Base-by-base conservation (phyloP, 2,329 filamentous ascomycete species). In the Pleurostoma richardsiae region DNA sequence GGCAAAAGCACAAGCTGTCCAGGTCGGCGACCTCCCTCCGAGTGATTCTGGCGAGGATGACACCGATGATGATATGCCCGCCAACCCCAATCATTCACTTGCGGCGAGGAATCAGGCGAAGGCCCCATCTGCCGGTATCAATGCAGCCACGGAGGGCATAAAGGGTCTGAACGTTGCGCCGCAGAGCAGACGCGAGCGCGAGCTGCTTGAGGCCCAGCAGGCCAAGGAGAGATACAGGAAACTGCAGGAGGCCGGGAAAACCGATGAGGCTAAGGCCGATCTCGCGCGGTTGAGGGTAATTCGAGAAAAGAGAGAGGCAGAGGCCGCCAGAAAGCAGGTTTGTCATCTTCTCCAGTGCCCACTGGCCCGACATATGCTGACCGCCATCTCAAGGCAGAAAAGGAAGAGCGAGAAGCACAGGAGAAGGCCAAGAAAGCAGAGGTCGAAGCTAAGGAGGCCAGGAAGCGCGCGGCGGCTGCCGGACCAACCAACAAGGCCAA, bases 231-330 rank as follows among this genome's bases (percentile, higher is more conserved):
- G 84, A 56, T 96, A 96, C 63, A 81, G 90, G 74, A 95, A 95
- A 71, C 68, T 96, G 58, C 92, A 96, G 61, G 88, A 90, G 48
- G 87, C 90, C 62, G 92, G 92, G 60, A 97, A 97, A 82, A 97
- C 94, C 40, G 94, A 99, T 51, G 88, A 96, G 76, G 91, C 92
- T 42, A 86, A 89, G 65, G 85, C 88, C 4, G 94, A 99, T 68
- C 63, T 97, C 56, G 92, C 90, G 49, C 81, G 94, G 47, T 71
- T 99, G 60, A 83, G 76, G 65, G 64, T 92, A 49, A 90, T 99
- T 55, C 82, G 85, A 42, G 89, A 96, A 76, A 86, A 90, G 72
- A 82, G 94, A 53, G 91, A 88, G 59, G 85, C 85, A 26, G 92
- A 95, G 60, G 82, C 88, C 45, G 87, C 84, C 30, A 76, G 90